Conservation (phyloP, 2,329 filamentous ascomycete species). For the Gremmenia infestans region DNA sequence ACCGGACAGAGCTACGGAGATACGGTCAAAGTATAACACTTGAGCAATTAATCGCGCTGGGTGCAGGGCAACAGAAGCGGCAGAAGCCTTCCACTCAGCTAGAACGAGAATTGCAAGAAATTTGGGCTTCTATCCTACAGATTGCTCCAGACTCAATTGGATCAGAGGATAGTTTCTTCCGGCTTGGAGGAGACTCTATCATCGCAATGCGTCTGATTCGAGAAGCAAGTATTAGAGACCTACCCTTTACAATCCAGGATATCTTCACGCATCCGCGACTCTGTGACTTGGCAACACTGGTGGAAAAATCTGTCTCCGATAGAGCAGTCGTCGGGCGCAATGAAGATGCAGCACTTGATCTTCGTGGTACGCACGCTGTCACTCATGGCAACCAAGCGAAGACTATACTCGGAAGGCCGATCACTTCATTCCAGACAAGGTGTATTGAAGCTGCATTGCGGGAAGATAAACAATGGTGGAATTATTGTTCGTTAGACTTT, state of each 20-base stretch:
- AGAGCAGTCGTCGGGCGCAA: no score
- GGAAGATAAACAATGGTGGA: conserved; percentile 6
- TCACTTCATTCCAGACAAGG: conserved; percentile 13
- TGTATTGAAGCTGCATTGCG: conserved; percentile 3
- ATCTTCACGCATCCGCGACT: conserved; percentile 12
- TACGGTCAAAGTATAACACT: no score
- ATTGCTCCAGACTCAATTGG: neutral
- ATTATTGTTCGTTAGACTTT: conserved; percentile 5
- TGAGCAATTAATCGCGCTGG: no score
- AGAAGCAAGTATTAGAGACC: conserved; percentile 3
- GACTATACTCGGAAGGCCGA: neutral
- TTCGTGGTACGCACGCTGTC: neutral
- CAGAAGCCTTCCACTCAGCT: no score
- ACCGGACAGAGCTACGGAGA: no score
- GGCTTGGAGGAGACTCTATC: conserved; percentile 41
- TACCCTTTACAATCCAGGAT: conserved; percentile 6
- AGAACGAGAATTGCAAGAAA: no score
- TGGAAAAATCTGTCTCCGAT: no score
- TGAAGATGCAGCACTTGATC: no score
- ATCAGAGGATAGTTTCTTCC: conserved; percentile 33
- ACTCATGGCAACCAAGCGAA: neutral
- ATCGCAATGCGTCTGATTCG: conserved; percentile 40
- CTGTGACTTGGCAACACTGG: conserved; percentile 1
- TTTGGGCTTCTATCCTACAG: no score
- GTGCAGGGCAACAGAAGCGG: no score